phyloP scores from a whole-genome alignment of 2,329 filamentous ascomycete genomes.

The Arthrinium phaeospermum region DNA sequence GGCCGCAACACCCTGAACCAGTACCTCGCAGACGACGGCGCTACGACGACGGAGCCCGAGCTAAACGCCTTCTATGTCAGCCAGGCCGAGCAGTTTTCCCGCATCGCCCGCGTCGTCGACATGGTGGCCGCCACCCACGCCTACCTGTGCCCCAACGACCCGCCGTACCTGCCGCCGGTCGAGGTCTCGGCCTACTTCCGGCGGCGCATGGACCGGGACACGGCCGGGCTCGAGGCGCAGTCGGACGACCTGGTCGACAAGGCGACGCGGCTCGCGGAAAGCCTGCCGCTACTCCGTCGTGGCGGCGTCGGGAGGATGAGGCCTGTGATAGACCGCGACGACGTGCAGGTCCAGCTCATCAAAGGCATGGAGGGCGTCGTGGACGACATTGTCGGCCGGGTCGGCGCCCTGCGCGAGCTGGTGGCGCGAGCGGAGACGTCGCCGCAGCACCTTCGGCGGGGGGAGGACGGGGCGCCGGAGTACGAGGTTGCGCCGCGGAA shows the following conservation, averaged over 20 bases:
- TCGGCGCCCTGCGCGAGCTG: background rate
- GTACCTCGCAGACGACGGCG: background rate
- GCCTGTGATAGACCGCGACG: background rate
- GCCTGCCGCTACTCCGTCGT: background rate
- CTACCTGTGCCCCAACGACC: background rate
- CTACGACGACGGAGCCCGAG: background rate
- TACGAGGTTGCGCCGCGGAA: background rate
- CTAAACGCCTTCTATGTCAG: background rate
- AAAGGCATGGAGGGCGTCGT: background rate
- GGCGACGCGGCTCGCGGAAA: background rate
- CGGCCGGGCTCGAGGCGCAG: background rate
- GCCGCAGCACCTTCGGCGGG: background rate
- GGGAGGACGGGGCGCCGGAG: background rate
- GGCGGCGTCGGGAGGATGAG: background rate
- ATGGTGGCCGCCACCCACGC: background rate
- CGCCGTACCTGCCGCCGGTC: background rate
- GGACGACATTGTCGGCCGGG: background rate
- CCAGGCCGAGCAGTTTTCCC: background rate
- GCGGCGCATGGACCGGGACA: background rate
- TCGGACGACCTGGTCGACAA: background rate
- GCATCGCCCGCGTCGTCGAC: background rate
- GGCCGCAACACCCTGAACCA: background rate
- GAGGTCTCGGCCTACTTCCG: background rate
- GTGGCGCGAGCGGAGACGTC: background rate
- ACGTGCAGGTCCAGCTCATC: background rate